phyloP scores from a whole-genome alignment of 2,329 filamentous ascomycete species.

The Ceratocystiopsis sp. region DNA sequence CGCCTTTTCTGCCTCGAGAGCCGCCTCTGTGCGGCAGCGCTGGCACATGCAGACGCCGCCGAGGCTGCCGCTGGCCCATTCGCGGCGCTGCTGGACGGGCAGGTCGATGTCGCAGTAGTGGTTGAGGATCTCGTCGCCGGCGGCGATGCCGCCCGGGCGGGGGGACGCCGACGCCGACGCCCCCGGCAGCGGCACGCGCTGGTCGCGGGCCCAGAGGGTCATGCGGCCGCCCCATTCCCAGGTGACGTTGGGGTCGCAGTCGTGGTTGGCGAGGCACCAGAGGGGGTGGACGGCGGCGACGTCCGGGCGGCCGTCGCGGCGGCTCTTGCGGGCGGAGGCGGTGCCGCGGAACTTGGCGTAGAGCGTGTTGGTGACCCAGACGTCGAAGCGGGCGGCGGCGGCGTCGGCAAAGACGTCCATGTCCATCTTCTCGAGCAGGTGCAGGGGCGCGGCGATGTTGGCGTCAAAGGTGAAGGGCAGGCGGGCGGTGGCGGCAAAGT shows the following conservation, averaged over 20 bases:
- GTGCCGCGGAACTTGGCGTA: conserved; percentile 89
- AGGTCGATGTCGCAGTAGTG: conserved; percentile 86
- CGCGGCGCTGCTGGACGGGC: conserved; percentile 61
- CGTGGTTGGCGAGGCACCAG: conserved; percentile 94
- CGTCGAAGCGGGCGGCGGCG: conserved; percentile 38
- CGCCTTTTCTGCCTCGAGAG: conserved; percentile 2
- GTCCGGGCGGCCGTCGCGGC: conserved; percentile 66
- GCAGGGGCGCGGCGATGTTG: conserved; percentile 57
- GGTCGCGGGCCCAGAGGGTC: conserved; percentile 46
- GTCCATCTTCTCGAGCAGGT: conserved; percentile 72
- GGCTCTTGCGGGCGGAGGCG: conserved; percentile 67
- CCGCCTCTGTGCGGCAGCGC: conserved; percentile 59
- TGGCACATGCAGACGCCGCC: conserved; percentile 80
- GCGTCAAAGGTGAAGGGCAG: conserved; percentile 58
- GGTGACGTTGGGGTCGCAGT: conserved; percentile 82
- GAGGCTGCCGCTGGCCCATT: conserved; percentile 76
- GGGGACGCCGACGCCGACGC: too few species aligned
- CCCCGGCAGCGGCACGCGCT: conserved; percentile 31
- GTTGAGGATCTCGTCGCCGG: conserved; percentile 73
- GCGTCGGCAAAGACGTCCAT: conserved; percentile 49
- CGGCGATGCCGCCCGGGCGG: conserved; percentile 43
- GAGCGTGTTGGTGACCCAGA: conserved; percentile 80
- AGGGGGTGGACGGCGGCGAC: conserved; percentile 86
- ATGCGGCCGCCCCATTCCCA: conserved; percentile 87
- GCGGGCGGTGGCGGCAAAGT: conserved; percentile 49